Conservation (phyloP, 2,329 filamentous ascomycete species). For the Colletotrichum magnum region DNA sequence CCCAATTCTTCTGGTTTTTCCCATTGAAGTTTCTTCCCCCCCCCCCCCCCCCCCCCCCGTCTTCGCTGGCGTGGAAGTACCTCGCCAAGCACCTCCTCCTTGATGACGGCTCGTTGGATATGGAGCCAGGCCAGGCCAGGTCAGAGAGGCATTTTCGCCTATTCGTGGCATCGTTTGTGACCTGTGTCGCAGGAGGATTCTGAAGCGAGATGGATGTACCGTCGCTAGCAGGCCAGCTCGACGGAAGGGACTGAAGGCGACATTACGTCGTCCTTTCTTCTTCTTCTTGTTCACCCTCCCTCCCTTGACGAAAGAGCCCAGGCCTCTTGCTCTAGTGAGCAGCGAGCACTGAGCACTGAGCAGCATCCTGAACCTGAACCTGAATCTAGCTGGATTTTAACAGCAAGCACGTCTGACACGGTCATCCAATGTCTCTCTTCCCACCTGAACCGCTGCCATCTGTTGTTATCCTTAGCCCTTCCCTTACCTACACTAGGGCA, state of each 20-base stretch:
- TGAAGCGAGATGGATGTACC: constrained; percentile 30
- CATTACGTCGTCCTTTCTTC: background rate
- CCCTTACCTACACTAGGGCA: background rate
- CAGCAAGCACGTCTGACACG: background rate
- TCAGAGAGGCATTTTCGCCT: constrained; percentile 32
- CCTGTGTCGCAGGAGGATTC: constrained; percentile 11
- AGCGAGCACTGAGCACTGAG: background rate
- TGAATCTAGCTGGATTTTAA: too few relatives aligned
- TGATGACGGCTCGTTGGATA: constrained; percentile 12
- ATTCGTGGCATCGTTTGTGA: constrained; percentile 25
- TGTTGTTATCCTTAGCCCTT: background rate
- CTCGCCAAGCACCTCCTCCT: constrained; percentile 25
- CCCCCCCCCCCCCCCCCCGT: background rate
- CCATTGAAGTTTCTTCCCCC: constrained; percentile 27
- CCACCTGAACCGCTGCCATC: constrained; percentile 18
- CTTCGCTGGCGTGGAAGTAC: constrained; percentile 21
- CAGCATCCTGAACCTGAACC: too few relatives aligned
- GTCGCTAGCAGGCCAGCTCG: background rate
- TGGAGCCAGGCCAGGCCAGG: constrained; percentile 20
- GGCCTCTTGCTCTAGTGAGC: constrained; percentile 12
- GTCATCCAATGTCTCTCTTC: constrained; percentile 15
- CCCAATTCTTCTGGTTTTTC: constrained; percentile 2
- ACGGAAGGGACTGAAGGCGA: constrained; percentile 16
- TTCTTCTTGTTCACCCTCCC: constrained; percentile 4
- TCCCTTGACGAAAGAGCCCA: constrained; percentile 10